Percentiles rank a stretch among this genome's conserved stretches.
Conservation (phyloP, 148 eudicot species). For the Vaccinium vitisidaea region DNA sequence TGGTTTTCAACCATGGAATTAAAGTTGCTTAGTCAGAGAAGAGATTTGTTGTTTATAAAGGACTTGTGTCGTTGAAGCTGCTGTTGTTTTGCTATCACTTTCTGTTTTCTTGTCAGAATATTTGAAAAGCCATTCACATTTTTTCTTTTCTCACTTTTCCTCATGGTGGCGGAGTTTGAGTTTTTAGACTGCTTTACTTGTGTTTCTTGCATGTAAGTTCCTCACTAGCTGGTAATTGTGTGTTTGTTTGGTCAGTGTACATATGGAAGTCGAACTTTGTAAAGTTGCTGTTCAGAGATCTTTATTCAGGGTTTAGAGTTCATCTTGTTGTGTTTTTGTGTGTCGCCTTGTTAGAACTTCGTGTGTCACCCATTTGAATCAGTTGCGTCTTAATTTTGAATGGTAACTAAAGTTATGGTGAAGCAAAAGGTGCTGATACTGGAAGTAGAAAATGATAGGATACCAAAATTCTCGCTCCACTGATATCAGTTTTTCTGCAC, state of each 20-base stretch:
- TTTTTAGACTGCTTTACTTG: neutral
- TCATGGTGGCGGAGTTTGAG: neutral
- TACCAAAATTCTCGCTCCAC: neutral
- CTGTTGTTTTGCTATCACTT: neutral
- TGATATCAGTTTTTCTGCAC: neutral
- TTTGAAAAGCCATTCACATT: neutral
- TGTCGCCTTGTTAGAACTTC: neutral
- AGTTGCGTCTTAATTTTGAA: neutral
- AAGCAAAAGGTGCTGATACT: neutral
- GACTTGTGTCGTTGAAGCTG: neutral
- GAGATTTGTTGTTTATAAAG: neutral
- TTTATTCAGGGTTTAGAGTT: neutral
- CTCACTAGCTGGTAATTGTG: neutral
- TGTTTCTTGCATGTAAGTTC: slow-evolving; percentile 10
- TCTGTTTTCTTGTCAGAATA: neutral
- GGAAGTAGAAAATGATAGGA: neutral
- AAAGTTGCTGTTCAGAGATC: neutral
- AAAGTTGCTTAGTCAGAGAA: neutral
- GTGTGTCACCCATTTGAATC: neutral
- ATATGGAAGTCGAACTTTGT: neutral
- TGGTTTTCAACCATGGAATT: neutral
- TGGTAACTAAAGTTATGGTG: neutral
- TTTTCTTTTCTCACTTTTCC: neutral
- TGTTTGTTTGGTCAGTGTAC: neutral
- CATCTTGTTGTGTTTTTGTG: neutral